phyloP scores from a whole-genome alignment of 345 rosid genomes.

The Citrus mangshanensis region DNA sequence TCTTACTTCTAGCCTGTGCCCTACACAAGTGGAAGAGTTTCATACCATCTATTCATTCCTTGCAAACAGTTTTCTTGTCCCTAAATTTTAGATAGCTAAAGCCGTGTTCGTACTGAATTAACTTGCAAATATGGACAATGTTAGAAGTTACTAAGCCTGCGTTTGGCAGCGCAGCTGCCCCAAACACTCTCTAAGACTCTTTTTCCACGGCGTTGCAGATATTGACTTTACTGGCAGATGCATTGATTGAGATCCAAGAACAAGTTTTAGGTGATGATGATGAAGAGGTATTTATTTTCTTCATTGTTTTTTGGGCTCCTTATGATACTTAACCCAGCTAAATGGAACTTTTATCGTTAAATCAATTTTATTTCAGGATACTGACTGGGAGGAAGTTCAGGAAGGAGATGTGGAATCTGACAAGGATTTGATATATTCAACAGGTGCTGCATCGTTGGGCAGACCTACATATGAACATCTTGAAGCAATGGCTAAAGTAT shows the following conservation, averaged over 20 bases:
- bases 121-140: not conserved
- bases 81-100: not conserved
- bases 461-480: slow-evolving; percentile 71
- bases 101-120: not conserved
- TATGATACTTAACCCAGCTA: not conserved
- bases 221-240: slow-evolving; percentile 70
- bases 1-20: not conserved
- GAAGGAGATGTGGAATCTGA: slow-evolving; percentile 51
- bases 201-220: slow-evolving; percentile 44
- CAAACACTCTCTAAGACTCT: too few species aligned
- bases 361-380: slow-evolving; percentile 38
- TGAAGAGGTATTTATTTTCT: slow-evolving; percentile 43
- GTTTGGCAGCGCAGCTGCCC: too few species aligned
- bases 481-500: slow-evolving; percentile 72
- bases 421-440: slow-evolving; percentile 40
- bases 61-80: not conserved
- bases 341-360: slow-evolving; percentile 1
- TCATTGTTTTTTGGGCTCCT: slow-evolving; percentile 8
- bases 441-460: slow-evolving; percentile 42
- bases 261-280: slow-evolving; percentile 57
- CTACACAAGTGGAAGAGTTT: not conserved
- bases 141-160: not conserved
- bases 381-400: slow-evolving; percentile 88
- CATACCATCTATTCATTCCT: not conserved
- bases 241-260: slow-evolving; percentile 79